Evolutionary conservation across 495 filamentous ascomycete genomes (phyloP).

Genomic region (Podospora comata): DNA sequence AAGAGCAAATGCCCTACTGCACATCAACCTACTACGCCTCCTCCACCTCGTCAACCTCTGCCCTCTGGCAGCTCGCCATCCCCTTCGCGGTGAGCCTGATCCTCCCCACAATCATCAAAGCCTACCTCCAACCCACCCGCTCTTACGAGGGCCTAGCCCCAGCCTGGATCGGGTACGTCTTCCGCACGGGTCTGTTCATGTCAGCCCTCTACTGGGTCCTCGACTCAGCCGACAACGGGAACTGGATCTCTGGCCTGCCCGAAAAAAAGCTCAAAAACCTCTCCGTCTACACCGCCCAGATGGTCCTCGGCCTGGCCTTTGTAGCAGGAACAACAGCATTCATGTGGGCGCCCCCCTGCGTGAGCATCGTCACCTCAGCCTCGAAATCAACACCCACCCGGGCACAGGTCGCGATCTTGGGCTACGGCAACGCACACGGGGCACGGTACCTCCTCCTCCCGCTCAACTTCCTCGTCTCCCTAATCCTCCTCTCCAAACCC

Average conservation of each 20-base stretch:
- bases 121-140: conserved; percentile 69
- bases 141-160: conserved; percentile 83
- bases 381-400: conserved; percentile 37
- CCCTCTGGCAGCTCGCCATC: conserved; percentile 82
- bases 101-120: conserved; percentile 74
- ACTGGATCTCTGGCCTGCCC: conserved; percentile 67
- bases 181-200: conserved; percentile 72
- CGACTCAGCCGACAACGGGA: conserved; percentile 84
- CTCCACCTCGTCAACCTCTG: conserved; percentile 84
- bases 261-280: conserved; percentile 63
- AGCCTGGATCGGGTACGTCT: conserved; percentile 75
- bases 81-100: conserved; percentile 69
- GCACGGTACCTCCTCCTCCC: conserved; percentile 85
- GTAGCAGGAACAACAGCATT: conserved; percentile 64
- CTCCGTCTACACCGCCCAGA: conserved; percentile 72
- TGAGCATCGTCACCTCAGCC: conserved; percentile 53
- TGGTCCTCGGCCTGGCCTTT: conserved; percentile 71
- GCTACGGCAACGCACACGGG: conserved; percentile 89
- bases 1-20: conserved; percentile 98
- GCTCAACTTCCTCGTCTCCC: conserved; percentile 67
- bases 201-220: conserved; percentile 83
- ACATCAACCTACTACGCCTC: conserved; percentile 94
- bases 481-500: conserved; percentile 84
- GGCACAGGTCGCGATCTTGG: conserved; percentile 72
- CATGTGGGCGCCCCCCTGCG: conserved; percentile 70